phyloP scores from a whole-genome alignment of 2,329 filamentous ascomycete species.

The Trichoderma sp. region DNA sequence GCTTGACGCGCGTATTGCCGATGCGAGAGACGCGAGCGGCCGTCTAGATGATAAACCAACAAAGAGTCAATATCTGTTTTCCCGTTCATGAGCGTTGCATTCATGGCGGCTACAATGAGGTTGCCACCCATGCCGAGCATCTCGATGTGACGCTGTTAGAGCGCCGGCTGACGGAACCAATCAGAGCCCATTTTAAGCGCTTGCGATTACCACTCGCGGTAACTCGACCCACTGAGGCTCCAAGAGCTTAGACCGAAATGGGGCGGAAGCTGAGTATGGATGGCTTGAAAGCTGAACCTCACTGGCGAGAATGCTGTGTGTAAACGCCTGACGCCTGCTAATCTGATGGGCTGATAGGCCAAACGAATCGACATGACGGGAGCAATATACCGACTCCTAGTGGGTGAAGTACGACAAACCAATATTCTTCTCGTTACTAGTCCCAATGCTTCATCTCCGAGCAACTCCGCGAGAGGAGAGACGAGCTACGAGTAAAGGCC shows the following conservation, averaged over 20 bases:
- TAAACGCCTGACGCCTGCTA: slow-evolving; percentile 4
- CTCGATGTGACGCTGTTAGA: slow-evolving; percentile 26
- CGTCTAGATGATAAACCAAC: slow-evolving; percentile 2
- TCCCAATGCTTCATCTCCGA: background rate
- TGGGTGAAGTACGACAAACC: background rate
- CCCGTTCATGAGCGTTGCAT: background rate
- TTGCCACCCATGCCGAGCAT: slow-evolving; percentile 19
- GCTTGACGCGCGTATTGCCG: slow-evolving; percentile 10
- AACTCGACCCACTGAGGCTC: slow-evolving; percentile 27
- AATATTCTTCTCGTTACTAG: background rate
- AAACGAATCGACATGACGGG: background rate
- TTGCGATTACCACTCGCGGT: slow-evolving; percentile 29
- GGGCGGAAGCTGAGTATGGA: background rate
- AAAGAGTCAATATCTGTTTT: background rate
- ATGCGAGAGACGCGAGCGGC: background rate
- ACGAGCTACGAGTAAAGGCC: background rate
- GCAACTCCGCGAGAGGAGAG: background rate
- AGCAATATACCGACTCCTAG: background rate
- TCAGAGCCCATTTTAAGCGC: slow-evolving; percentile 31
- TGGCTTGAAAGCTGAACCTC: slow-evolving; percentile 3
- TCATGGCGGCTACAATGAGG: slow-evolving; percentile 16
- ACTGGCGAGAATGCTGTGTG: background rate
- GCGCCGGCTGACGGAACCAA: slow-evolving; percentile 26
- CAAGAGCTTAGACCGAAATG: slow-evolving; percentile 23
- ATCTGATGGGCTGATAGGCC: background rate